Percentiles rank a stretch among this genome's conserved stretches.
These are phyloP conservation scores for Lepraria neglecta DNA, from an alignment of 495 filamentous ascomycete genomes.

Conservation along the genomic window DNA sequence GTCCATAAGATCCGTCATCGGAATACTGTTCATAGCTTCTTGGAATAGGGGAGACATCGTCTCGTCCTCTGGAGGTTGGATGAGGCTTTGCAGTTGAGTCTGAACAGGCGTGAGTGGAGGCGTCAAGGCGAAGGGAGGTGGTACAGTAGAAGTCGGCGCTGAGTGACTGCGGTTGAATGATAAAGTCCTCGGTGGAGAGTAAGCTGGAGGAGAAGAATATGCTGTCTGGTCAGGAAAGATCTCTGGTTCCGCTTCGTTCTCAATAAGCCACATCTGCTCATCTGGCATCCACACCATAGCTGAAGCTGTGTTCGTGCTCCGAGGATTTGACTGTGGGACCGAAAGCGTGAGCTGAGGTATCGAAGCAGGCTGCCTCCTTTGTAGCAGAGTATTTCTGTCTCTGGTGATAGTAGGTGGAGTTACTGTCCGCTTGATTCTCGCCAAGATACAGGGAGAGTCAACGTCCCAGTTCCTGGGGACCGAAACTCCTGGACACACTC, in stretches of 20 bases:
- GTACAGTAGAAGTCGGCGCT: constrained; percentile 1
- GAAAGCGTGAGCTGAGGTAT: constrained; percentile 25
- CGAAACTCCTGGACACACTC: constrained; percentile 14
- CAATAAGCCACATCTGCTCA: constrained; percentile 30
- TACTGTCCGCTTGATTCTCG: constrained; percentile 21
- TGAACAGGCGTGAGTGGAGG: constrained; percentile 25
- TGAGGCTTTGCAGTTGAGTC: constrained; percentile 23
- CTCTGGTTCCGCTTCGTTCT: constrained; percentile 17
- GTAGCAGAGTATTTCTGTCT: constrained; percentile 19
- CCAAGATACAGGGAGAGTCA: constrained; percentile 25
- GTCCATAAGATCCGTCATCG: constrained; percentile 20
- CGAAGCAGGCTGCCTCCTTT: constrained; percentile 22
- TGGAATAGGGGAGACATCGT: constrained; percentile 27
- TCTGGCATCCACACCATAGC: constrained; percentile 30
- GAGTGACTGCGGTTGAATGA: neutral
- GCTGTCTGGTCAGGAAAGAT: constrained; percentile 5
- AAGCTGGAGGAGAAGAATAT: constrained; percentile 15
- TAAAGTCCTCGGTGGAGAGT: constrained; percentile 17
- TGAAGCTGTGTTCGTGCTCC: constrained; percentile 17
- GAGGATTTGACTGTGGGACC: constrained; percentile 19
- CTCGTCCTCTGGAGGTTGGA: constrained; percentile 24
- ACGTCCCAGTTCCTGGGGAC: constrained; percentile 16
- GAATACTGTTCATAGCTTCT: constrained; percentile 30
- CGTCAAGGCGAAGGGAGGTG: constrained; percentile 12
- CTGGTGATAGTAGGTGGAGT: constrained; percentile 6